Evolutionary conservation across 2,329 filamentous ascomycete species (phyloP), one percentile per base, ranked within the genome.

Genomic region (Lasiodiplodia gonubiensis): DNA sequence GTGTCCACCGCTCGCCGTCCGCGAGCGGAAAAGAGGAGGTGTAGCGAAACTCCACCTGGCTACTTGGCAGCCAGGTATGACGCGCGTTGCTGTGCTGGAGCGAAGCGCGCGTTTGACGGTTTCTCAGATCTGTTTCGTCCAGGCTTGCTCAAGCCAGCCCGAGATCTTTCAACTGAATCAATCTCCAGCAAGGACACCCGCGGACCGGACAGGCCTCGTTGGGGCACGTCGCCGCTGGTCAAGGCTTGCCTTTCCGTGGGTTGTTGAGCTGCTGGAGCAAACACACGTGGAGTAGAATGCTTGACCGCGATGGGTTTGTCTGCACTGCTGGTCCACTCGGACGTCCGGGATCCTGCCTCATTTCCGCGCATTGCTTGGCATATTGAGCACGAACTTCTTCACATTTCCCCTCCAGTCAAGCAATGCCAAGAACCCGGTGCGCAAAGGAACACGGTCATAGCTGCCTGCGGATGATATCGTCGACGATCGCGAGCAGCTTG

Each of bases 41-140:
- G 21, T 14, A 42, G 30, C 25, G 16, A 25, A 33, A 46, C 42
- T 18, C 49, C 49, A 54, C 49, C 25, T 27, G 53, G 37, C 61
- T 27, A 42, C 39, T 27, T 16, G 23, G n/a, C 27, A 18, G 35
- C 14, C 21, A 21, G 35, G 18, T 11, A 25, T 39, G 46, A 35
- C 46, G 46, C 42, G 59, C 59, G 59, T 39, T 51, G 23, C 16
- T 60, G 55, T 18, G 23, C 27, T 18, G 30, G 12, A 27, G 39
- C 25, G 46, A 33, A 51, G 42, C 33, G 33, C 27, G 59, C 21
- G 59, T 63, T 63, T 52, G 42, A 51, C 59, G 30, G 30, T 25
- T 33, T 23, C 59, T 63, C 59, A 63, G 59, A 63, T 63, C 59
- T 18, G 59, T 63, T 51, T 63, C 59, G 59, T 49, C 59, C 37